These are phyloP conservation scores for Parasarocladium wereldwijsianum DNA, from an alignment of 2,329 filamentous ascomycete species.

Conservation along the genomic window DNA sequence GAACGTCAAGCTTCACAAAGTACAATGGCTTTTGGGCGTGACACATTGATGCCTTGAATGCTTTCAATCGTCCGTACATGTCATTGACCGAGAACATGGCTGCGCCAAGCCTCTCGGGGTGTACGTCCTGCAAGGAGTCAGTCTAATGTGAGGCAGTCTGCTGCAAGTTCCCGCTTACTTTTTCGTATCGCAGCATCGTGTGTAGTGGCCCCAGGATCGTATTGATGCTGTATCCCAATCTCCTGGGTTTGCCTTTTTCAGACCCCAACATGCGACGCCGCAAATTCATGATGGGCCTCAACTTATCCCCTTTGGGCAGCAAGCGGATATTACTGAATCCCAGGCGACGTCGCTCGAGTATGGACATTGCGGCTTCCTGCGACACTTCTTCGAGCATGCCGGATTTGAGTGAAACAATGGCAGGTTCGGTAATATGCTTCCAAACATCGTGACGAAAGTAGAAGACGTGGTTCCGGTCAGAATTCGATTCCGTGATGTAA, in stretches of 20 bases:
- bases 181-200: slow-evolving; percentile 66
- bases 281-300: slow-evolving; percentile 82
- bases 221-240: slow-evolving; percentile 28
- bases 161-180: slow-evolving; percentile 25
- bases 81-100: slow-evolving; percentile 71
- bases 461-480: slow-evolving; percentile 67
- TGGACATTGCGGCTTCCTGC: slow-evolving; percentile 33
- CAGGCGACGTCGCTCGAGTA: slow-evolving; percentile 48
- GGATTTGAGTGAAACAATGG: slow-evolving; percentile 49
- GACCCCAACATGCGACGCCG: slow-evolving; percentile 32
- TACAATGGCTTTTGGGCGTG: slow-evolving; percentile 38
- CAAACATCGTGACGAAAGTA: slow-evolving; percentile 94
- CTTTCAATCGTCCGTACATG: slow-evolving; percentile 58
- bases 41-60: slow-evolving; percentile 53
- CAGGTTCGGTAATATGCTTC: slow-evolving; percentile 61
- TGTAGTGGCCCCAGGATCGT: slow-evolving; percentile 55
- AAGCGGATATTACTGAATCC: slow-evolving; percentile 70
- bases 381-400: slow-evolving; percentile 70
- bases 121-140: background rate
- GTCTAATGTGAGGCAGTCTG: too few species aligned
- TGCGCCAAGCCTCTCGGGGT: slow-evolving; percentile 43
- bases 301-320: slow-evolving; percentile 61
- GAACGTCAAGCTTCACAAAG: slow-evolving; percentile 87
- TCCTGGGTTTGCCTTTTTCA: slow-evolving; percentile 32
- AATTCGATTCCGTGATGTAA: slow-evolving; percentile 82